These are phyloP conservation scores for Euphorbia lathyris DNA, from an alignment of 345 rosid species.

Conservation along the genomic window DNA sequence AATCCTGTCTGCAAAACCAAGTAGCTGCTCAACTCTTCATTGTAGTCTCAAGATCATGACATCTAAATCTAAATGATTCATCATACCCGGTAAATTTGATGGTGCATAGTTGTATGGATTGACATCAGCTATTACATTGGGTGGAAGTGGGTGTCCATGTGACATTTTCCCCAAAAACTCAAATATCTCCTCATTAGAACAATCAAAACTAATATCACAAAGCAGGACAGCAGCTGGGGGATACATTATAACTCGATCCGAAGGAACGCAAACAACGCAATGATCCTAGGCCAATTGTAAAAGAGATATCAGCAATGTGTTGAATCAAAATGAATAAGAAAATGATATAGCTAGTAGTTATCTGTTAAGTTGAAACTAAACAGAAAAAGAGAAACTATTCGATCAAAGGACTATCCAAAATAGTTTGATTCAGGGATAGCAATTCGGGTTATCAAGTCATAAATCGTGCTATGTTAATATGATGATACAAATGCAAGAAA, in stretches of 20 bases:
- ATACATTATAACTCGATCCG: constrained; percentile 18
- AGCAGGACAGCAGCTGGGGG: constrained; percentile 14
- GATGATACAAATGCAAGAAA: no score
- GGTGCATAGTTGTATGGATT: constrained; percentile 33
- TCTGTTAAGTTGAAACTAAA: background rate
- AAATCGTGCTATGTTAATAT: no score
- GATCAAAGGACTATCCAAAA: background rate
- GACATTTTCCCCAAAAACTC: constrained; percentile 20
- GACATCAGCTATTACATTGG: constrained; percentile 32
- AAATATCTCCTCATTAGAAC: constrained; percentile 22
- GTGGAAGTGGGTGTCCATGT: constrained; percentile 35
- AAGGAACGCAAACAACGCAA: background rate
- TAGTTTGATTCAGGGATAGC: no score
- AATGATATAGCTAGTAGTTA: background rate
- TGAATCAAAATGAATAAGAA: background rate
- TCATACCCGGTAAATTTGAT: constrained; percentile 35
- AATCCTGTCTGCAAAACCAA: constrained; percentile 23
- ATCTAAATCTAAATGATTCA: background rate
- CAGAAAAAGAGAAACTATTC: background rate
- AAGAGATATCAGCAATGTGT: background rate
- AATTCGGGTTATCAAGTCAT: no score
- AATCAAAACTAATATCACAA: constrained; percentile 13
- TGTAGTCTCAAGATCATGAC: background rate
- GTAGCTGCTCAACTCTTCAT: background rate
- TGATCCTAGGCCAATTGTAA: background rate